These are phyloP conservation scores for Dioszegia hungarica DNA, from an alignment of 768 basidiomycete species.

Conservation along the genomic window DNA sequence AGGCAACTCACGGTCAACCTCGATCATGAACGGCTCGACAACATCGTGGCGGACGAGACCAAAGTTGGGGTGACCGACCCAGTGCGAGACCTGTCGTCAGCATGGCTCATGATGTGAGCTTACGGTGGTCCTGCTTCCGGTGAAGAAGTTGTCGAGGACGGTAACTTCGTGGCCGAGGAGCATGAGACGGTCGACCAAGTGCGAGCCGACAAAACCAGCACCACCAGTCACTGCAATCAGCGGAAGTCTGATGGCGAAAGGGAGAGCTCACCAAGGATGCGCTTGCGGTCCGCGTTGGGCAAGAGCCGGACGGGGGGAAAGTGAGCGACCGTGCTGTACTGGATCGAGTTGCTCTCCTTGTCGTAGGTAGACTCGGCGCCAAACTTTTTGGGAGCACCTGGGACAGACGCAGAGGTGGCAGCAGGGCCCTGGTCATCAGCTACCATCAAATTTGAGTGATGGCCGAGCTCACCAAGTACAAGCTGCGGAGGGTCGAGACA, in stretches of 20 bases:
- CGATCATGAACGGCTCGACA: conserved; percentile 95
- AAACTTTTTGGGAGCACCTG: conserved; percentile 51
- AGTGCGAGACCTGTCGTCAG: conserved; percentile 38
- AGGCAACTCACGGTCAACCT: conserved; percentile 83
- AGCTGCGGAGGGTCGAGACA: conserved; percentile 72
- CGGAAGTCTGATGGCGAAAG: background rate
- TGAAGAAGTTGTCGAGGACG: conserved; percentile 98
- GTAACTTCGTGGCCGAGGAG: conserved; percentile 95
- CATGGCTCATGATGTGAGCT: conserved; percentile 48
- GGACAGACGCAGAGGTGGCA: conserved; percentile 8
- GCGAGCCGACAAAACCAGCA: conserved; percentile 98
- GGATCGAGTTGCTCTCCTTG: conserved; percentile 72
- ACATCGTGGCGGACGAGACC: conserved; percentile 97
- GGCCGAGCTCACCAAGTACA: conserved; percentile 60
- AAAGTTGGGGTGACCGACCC: conserved; percentile 90
- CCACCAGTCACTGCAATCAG: conserved; percentile 71
- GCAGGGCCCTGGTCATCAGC: conserved; percentile 2
- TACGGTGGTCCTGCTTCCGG: conserved; percentile 94
- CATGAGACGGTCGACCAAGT: conserved; percentile 94
- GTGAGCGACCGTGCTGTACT: conserved; percentile 83
- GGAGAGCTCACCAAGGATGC: conserved; percentile 64
- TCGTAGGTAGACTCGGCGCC: conserved; percentile 84
- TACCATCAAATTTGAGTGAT: too few relatives aligned
- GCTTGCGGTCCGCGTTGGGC: conserved; percentile 69
- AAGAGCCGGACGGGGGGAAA: conserved; percentile 91